Percentiles rank a stretch among this genome's conserved stretches.
Evolutionary conservation across 1,284 basidiomycete genomes (phyloP).

Genomic region (Rhodofomes roseus): DNA sequence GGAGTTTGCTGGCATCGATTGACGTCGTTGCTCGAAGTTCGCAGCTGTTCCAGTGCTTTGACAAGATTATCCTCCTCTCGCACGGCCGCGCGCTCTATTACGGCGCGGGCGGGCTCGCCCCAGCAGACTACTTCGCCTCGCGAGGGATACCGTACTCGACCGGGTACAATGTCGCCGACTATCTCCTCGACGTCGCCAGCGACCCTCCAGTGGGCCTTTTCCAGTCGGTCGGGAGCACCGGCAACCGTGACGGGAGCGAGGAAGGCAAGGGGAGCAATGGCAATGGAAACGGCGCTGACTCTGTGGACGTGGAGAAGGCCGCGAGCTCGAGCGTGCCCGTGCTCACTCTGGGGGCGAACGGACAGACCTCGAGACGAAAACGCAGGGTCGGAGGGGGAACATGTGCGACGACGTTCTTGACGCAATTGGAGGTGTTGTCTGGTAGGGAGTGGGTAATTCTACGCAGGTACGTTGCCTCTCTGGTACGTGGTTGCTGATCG

Average conservation of each 20-base stretch:
- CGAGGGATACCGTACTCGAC: slow-evolving; percentile 46
- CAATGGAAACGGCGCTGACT: neutral
- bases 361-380: neutral
- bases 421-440: slow-evolving; percentile 77
- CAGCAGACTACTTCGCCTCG: slow-evolving; percentile 59
- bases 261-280: neutral
- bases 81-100: slow-evolving; percentile 79
- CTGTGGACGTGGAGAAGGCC: slow-evolving; percentile 3
- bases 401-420: slow-evolving; percentile 79
- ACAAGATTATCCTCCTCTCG: slow-evolving; percentile 75
- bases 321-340: slow-evolving; percentile 9
- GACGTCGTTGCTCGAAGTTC: slow-evolving; percentile 43
- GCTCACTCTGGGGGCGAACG: slow-evolving; percentile 12
- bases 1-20: neutral
- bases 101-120: slow-evolving; percentile 67
- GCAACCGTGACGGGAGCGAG: slow-evolving; percentile 5
- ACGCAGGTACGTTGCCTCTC: slow-evolving; percentile 42
- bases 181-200: slow-evolving; percentile 81
- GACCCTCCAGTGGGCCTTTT: slow-evolving; percentile 49
- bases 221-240: slow-evolving; percentile 8
- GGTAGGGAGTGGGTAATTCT: slow-evolving; percentile 83
- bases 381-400: slow-evolving; percentile 10
- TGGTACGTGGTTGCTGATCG: neutral
- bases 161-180: slow-evolving; percentile 89
- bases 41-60: slow-evolving; percentile 81